These are phyloP conservation scores for Peribolospora kevripleyi DNA, from an alignment of 768 basidiomycete genomes.

Conservation along the genomic window DNA sequence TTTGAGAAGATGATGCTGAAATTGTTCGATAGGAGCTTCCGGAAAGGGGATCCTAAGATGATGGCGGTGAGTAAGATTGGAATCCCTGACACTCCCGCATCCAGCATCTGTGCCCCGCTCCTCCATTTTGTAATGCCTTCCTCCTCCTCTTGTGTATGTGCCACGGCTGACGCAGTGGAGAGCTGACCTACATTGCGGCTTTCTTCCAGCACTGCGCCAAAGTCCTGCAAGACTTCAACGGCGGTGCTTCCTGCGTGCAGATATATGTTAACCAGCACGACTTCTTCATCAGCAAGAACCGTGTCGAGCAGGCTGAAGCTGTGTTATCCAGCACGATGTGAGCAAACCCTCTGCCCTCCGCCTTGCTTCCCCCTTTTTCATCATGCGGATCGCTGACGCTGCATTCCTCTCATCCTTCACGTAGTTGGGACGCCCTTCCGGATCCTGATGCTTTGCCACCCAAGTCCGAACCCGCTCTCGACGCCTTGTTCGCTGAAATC, in stretches of 20 bases:
- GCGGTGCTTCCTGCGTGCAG: conserved; percentile 85
- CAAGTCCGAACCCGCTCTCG: conserved; percentile 50
- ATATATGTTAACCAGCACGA: conserved; percentile 99
- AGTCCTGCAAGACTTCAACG: conserved; percentile 90
- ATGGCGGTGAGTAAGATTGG: conserved; percentile 49
- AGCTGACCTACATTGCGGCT: background rate
- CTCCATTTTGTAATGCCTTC: background rate
- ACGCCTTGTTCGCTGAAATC: conserved; percentile 63
- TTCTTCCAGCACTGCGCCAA: conserved; percentile 84
- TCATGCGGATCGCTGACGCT: background rate
- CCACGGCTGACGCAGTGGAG: background rate
- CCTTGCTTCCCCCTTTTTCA: background rate
- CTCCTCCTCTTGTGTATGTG: background rate
- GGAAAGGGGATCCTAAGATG: conserved; percentile 94
- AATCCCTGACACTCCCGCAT: background rate
- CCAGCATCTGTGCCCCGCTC: background rate
- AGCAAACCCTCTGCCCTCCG: conserved; percentile 2
- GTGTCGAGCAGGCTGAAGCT: conserved; percentile 31
- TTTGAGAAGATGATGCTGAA: conserved; percentile 97
- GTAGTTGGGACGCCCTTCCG: conserved; percentile 56
- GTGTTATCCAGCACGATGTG: conserved; percentile 25
- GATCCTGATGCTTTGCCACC: conserved; percentile 59
- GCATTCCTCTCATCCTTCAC: conserved; percentile 3
- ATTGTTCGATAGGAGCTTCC: conserved; percentile 82
- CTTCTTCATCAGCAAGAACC: conserved; percentile 75